Evolutionary conservation across 1,139 yeast genomes (phyloP), one percentile per base, ranked within the genome.

Genomic region (Candida pseudoviswanathii): DNA sequence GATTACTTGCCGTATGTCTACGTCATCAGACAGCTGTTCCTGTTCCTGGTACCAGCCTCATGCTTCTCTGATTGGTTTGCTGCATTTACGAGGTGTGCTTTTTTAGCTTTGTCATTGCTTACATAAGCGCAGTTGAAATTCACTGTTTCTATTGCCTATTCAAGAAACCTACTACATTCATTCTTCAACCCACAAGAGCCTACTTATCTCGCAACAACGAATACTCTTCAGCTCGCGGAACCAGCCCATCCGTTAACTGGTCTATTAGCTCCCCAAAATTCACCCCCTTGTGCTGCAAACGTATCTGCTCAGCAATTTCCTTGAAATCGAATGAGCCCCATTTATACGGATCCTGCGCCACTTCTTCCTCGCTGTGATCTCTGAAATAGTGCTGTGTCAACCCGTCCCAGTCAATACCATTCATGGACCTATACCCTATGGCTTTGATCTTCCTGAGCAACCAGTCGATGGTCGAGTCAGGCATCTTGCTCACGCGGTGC

Each of bases 331-430:
- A 30, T 8, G 44, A 25, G 16, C 43, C 30, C 50, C 50, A 48
- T 29, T 46, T 29, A 7, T 38, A 34, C 4, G 31, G 29, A 33
- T 39, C 44, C 6, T 41, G 32, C 9, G 29, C 41, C 21, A 37
- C 22, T 5, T 37, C 41, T 10, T 25, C 30, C 26, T 37, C 41
- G 11, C 22, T 37, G 11, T 37, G 42, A 16, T 44, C 43, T 32
- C 41, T 41, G 5, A 8, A 38, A 41, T 51, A 51, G 21, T 43
- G 44, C 21, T 44, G 45, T 26, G 43, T 16, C 10, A 51, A 21
- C n/a, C 44, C 44, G 29, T 54, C 54, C 95, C 95, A 88, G 60
- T 86, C 86, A 6, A 85, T 76, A 41, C 75, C 73, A n/a, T 78
- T 78, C 26, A 75, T 68, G 75, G 70, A 9, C 74, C 70, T 53